A percentile compares a stretch with the other conserved stretches of the same genome.
Conservation (phyloP, 139 green algal species). For the Astrephomene gubernaculifera region DNA sequence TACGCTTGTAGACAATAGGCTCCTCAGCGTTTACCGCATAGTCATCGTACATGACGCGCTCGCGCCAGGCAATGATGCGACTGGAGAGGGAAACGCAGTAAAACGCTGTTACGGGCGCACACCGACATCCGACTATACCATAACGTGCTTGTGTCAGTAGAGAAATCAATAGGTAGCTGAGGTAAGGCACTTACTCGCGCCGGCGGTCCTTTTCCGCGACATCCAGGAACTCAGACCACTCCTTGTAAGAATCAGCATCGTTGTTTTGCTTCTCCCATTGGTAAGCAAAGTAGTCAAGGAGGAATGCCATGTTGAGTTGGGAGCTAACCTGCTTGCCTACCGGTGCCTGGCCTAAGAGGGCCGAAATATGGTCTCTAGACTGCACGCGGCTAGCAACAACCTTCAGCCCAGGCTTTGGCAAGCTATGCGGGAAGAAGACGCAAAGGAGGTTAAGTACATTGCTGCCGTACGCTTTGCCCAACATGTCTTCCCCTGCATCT, state of each 20-base stretch:
- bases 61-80: constrained; percentile 60
- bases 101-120: background rate
- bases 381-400: too few species aligned
- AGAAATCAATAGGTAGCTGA: background rate
- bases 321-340: background rate
- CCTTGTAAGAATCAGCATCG: constrained; percentile 41
- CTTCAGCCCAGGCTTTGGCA: too few species aligned
- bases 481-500: too few species aligned
- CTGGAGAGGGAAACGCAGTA: constrained; percentile 3
- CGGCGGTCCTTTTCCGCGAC: constrained; percentile 51
- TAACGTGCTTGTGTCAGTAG: too few species aligned
- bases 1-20: constrained; percentile 57
- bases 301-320: constrained; percentile 44
- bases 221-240: constrained; percentile 55
- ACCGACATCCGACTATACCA: background rate
- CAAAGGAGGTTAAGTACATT: too few species aligned
- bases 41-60: constrained; percentile 53
- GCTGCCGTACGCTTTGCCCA: too few species aligned
- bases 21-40: constrained; percentile 54
- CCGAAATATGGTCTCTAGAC: too few species aligned
- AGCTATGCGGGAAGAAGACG: too few species aligned
- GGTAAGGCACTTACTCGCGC: constrained; percentile 49
- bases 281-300: constrained; percentile 46
- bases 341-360: background rate
- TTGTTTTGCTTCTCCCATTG: constrained; percentile 31